Evolutionary conservation across 176 grass and related monocot genomes (phyloP).

Genomic region (Oryza officinalis): DNA sequence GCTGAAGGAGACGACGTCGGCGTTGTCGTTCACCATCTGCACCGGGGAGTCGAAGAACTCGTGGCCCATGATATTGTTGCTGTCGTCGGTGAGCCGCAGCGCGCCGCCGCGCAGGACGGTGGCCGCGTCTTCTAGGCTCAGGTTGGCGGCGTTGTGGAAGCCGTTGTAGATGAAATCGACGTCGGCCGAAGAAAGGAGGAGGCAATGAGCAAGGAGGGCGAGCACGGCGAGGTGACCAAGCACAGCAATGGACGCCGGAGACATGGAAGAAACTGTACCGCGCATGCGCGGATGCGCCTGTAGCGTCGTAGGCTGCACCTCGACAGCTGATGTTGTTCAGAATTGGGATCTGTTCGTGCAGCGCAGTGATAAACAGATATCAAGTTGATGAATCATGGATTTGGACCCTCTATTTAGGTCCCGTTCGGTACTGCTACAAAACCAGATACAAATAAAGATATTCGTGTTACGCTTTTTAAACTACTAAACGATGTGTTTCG

Average conservation of each 20-base stretch:
- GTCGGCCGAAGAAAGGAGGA: neutral
- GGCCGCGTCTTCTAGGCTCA: conserved; percentile 41
- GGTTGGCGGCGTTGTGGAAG: conserved; percentile 36
- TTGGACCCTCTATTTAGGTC: neutral
- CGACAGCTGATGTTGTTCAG: neutral
- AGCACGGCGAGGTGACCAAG: neutral
- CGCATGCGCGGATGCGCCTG: neutral
- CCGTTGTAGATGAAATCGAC: conserved; percentile 43
- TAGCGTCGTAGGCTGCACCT: too few species aligned
- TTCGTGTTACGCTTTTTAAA: too few species aligned
- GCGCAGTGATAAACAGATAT: neutral
- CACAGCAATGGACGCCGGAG: neutral
- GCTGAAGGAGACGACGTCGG: conserved; percentile 39
- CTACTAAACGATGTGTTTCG: too few species aligned
- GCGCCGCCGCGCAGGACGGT: conserved; percentile 20
- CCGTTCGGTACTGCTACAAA: too few species aligned
- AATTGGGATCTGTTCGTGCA: neutral
- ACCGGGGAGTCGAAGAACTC: conserved; percentile 44
- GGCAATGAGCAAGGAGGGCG: neutral
- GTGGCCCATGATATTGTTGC: conserved; percentile 28
- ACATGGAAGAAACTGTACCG: neutral
- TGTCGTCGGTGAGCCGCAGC: conserved; percentile 49
- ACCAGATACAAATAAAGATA: too few species aligned
- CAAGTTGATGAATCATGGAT: neutral
- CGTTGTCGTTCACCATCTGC: neutral